A percentile compares a stretch with the other conserved stretches of the same genome.
Evolutionary conservation across 495 filamentous ascomycete genomes (phyloP).

Genomic region (Durotheca rogersii): DNA sequence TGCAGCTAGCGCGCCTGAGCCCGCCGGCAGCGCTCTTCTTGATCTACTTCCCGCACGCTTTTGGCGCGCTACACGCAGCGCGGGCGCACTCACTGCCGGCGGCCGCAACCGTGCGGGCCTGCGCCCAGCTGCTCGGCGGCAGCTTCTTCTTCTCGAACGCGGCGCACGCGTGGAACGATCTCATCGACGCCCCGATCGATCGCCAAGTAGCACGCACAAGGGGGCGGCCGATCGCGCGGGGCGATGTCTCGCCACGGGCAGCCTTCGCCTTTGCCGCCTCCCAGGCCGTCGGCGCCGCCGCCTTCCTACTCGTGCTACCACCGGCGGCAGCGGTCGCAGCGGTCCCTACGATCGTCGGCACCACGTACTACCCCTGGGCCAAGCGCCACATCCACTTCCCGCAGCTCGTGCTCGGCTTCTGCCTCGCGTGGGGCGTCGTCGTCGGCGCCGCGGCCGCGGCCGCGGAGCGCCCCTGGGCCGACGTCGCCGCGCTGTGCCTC

Average conservation of each 20-base stretch:
- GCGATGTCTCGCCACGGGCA: conserved; percentile 36
- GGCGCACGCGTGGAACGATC: conserved; percentile 46
- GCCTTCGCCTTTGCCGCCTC: conserved; percentile 38
- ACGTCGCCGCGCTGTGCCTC: conserved; percentile 21
- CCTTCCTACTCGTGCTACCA: conserved; percentile 29
- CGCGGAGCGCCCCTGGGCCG: conserved; percentile 14
- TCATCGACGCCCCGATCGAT: conserved; percentile 45
- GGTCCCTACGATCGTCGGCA: conserved; percentile 36
- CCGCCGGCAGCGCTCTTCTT: conserved; percentile 40
- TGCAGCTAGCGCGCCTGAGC: conserved; percentile 40
- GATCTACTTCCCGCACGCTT: conserved; percentile 43
- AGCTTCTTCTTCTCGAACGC: conserved; percentile 47
- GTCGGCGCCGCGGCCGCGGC: conserved; percentile 27
- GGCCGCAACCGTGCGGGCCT: conserved; percentile 15
- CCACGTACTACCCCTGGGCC: conserved; percentile 43
- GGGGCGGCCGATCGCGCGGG: conserved; percentile 43
- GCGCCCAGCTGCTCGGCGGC: conserved; percentile 35
- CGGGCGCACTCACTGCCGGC: conserved; percentile 24
- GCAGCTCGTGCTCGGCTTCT: conserved; percentile 46
- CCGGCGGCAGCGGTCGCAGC: conserved; percentile 30
- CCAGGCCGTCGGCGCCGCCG: conserved; percentile 30
- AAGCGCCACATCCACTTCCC: conserved; percentile 44
- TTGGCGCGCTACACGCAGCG: conserved; percentile 42
- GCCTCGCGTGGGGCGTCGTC: conserved; percentile 38
- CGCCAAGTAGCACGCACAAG: conserved; percentile 36